Evolutionary conservation across 805 yeast genomes (phyloP).

Genomic region (Phaffomyces opuntiae): DNA sequence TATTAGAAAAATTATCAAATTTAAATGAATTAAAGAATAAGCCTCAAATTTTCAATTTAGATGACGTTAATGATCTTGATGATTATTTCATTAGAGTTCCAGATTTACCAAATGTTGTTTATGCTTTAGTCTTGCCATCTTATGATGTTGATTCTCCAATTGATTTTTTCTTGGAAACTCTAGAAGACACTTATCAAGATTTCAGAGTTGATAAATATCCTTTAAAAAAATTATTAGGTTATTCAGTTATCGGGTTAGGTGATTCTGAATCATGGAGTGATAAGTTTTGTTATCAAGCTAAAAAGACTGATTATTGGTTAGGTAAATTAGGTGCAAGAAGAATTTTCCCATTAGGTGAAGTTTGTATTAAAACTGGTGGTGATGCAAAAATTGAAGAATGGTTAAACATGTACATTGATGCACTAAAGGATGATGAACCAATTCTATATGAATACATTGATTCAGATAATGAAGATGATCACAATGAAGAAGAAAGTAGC

Average conservation of each 20-base stretch:
- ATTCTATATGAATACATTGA: conserved; percentile 52
- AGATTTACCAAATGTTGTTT: conserved; percentile 39
- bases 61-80: conserved; percentile 79
- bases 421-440: conserved; percentile 67
- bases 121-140: conserved; percentile 76
- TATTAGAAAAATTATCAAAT: conserved; percentile 33
- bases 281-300: conserved; percentile 83
- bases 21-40: conserved; percentile 25
- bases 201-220: conserved; percentile 84
- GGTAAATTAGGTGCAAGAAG: conserved; percentile 84
- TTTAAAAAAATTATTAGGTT: conserved; percentile 60
- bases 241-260: conserved; percentile 81
- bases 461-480: conserved; percentile 43
- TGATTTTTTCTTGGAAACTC: conserved; percentile 76
- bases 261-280: conserved; percentile 82
- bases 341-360: conserved; percentile 73
- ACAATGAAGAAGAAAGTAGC: conserved; percentile 28
- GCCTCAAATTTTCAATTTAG: conserved; percentile 60
- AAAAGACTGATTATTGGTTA: conserved; percentile 62
- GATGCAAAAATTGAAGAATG: conserved; percentile 58
- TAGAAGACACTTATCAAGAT: conserved; percentile 76
- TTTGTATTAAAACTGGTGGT: conserved; percentile 71
- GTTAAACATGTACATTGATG: conserved; percentile 51
- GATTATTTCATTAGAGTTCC: conserved; percentile 72
- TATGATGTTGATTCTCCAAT: conserved; percentile 91